These are phyloP conservation scores for Pythium catenulatum DNA, from an alignment of 352 stramenopile species.

Conservation along the genomic window DNA sequence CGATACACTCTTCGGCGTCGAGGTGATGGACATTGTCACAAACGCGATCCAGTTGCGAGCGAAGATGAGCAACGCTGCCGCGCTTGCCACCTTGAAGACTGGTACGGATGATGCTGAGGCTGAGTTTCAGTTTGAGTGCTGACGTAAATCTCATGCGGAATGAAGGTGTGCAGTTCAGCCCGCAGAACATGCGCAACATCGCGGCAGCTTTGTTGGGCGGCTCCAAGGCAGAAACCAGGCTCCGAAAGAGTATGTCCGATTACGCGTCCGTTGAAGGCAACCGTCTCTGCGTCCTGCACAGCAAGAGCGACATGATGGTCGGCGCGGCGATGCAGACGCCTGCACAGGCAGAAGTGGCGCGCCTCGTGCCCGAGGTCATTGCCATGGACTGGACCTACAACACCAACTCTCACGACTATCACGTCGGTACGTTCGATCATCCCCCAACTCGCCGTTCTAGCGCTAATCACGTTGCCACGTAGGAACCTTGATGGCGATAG, in stretches of 20 bases:
- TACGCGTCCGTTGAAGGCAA: not conserved
- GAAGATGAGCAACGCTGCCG: not conserved
- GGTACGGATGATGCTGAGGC: too few relatives aligned
- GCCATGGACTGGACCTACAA: constrained; percentile 49
- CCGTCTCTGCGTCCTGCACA: not conserved
- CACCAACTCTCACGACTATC: constrained; percentile 37
- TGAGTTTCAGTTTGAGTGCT: too few relatives aligned
- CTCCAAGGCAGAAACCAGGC: not conserved
- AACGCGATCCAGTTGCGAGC: not conserved
- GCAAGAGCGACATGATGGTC: not conserved
- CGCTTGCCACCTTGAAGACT: not conserved
- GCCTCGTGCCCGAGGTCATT: not conserved
- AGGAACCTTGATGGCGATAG: too few relatives aligned
- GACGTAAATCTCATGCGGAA: not conserved
- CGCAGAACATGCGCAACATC: constrained; percentile 5
- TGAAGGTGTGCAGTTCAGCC: not conserved
- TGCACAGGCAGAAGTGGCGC: not conserved
- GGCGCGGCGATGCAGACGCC: not conserved
- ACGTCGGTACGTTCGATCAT: constrained; percentile 14
- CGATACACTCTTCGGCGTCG: not conserved
- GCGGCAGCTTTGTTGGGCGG: not conserved
- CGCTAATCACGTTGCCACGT: too few relatives aligned
- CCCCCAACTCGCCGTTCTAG: too few relatives aligned
- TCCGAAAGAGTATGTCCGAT: not conserved
- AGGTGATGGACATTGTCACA: not conserved